These are phyloP conservation scores for Clarkia xantiana DNA, from an alignment of 345 rosid genomes.

Conservation along the genomic window DNA sequence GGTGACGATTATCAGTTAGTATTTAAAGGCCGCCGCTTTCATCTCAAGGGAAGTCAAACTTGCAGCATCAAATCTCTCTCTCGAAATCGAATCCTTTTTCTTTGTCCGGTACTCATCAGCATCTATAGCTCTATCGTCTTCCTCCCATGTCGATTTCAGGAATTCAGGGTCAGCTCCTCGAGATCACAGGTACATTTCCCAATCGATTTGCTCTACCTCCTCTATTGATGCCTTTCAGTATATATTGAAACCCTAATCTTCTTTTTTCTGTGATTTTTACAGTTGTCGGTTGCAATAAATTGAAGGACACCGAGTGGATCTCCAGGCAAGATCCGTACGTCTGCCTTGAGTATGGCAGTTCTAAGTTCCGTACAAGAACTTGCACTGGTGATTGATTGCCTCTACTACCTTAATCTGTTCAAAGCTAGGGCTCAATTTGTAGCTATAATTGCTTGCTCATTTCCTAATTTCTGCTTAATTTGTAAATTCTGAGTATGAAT, in stretches of 20 bases:
- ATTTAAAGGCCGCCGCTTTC: too few relatives aligned
- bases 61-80: too few relatives aligned
- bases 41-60: too few relatives aligned
- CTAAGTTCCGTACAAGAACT: conserved; percentile 14
- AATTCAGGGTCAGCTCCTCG: conserved; percentile 67
- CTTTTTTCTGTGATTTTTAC: conserved; percentile 1
- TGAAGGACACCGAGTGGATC: conserved; percentile 18
- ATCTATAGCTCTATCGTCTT: not conserved
- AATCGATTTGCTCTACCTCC: not conserved
- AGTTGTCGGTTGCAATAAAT: conserved; percentile 14
- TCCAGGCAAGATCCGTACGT: conserved; percentile 16
- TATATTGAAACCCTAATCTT: not conserved
- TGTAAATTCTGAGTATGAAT: conserved; percentile 6
- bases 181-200: conserved; percentile 47
- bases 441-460: not conserved
- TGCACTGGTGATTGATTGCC: conserved; percentile 10
- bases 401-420: too few relatives aligned
- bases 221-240: not conserved
- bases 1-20: too few relatives aligned
- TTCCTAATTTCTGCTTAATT: not conserved
- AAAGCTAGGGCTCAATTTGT: too few relatives aligned
- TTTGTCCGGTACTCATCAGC: too few relatives aligned
- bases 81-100: too few relatives aligned
- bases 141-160: conserved; percentile 25
- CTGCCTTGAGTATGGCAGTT: conserved; percentile 15